phyloP scores from a whole-genome alignment of 768 basidiomycete species.

The Lyophyllum decastes region DNA sequence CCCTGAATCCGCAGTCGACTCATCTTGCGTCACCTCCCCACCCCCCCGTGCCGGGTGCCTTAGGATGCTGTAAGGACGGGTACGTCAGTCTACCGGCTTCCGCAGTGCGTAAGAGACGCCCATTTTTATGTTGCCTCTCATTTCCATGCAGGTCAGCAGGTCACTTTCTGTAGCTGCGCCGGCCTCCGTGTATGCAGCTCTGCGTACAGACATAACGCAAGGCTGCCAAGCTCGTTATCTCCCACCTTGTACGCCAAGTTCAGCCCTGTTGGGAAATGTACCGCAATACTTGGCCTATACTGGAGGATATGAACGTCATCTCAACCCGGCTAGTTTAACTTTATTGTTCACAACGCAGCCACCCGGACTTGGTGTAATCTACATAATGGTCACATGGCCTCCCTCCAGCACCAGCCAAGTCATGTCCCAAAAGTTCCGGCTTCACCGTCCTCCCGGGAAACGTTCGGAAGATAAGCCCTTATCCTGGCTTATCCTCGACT shows the following conservation, averaged over 20 bases:
- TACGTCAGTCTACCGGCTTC: background rate
- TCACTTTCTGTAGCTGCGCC: background rate
- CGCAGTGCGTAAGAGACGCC: background rate
- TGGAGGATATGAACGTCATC: too few relatives aligned
- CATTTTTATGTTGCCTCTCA: background rate
- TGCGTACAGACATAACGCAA: background rate
- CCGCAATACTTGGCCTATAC: too few relatives aligned
- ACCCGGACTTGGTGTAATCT: too few relatives aligned
- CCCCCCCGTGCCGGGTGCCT: background rate
- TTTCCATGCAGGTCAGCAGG: slow-evolving; percentile 5
- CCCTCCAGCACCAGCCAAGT: too few relatives aligned
- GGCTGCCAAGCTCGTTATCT: background rate
- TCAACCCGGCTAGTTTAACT: too few relatives aligned
- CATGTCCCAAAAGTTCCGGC: too few relatives aligned
- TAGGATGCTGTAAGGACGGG: background rate
- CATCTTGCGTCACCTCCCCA: background rate
- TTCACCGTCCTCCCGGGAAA: too few relatives aligned
- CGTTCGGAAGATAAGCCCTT: background rate
- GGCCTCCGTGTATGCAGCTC: background rate
- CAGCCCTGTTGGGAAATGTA: background rate
- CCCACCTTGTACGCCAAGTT: background rate
- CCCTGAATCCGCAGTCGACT: background rate
- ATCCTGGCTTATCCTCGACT: background rate
- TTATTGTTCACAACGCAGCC: too few relatives aligned
- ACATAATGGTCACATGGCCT: too few relatives aligned